A percentile compares a stretch with the other conserved stretches of the same genome.
phyloP scores from a whole-genome alignment of 1,139 yeast genomes.

The Nakaseomyces sp. region DNA sequence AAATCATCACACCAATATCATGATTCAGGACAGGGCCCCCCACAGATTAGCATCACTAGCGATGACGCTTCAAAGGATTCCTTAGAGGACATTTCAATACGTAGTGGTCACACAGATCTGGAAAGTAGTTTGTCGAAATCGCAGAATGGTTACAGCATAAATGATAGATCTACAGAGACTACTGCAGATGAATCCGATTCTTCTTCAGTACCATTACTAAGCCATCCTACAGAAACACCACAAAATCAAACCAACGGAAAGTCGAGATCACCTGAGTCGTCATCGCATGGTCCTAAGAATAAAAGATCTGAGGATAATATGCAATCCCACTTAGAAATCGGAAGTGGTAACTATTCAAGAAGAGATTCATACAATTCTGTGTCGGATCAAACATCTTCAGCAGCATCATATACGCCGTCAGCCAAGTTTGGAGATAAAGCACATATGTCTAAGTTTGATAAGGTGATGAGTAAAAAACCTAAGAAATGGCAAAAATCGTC shows the following conservation, averaged over 20 bases:
- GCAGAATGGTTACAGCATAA: background rate
- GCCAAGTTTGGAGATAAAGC: constrained; percentile 4
- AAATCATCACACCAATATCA: background rate
- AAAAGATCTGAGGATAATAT: constrained; percentile 1
- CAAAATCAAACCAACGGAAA: background rate
- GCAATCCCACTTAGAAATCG: constrained; percentile 1
- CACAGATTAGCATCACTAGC: background rate
- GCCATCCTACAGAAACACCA: background rate
- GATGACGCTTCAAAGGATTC: background rate
- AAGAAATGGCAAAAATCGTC: constrained; percentile 21
- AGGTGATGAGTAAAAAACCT: constrained; percentile 17
- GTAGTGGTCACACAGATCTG: background rate
- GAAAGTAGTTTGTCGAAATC: background rate
- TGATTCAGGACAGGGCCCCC: background rate
- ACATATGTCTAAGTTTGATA: constrained; percentile 15
- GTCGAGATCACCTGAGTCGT: background rate
- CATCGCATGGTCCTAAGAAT: background rate
- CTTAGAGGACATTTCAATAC: background rate
- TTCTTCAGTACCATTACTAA: background rate
- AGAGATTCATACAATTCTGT: background rate
- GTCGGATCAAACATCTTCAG: background rate
- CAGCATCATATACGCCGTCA: background rate
- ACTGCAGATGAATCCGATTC: background rate
- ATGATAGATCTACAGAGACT: constrained; percentile 1
- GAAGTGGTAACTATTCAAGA: background rate